Evolutionary conservation across 208 protist species (phyloP).

Genomic region (Borovskyia barvae): DNA sequence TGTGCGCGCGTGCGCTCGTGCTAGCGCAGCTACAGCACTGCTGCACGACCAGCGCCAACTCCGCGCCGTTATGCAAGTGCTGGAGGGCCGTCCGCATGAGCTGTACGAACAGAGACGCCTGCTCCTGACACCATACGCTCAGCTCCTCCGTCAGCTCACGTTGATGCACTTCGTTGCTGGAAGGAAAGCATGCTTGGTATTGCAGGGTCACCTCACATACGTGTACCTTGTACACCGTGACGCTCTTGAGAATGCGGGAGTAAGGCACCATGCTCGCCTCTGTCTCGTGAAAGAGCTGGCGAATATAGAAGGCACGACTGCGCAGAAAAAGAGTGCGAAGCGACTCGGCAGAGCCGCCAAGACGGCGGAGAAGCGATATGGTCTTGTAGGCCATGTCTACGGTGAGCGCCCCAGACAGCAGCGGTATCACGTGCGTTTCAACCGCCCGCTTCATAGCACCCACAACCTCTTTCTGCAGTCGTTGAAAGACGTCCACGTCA

Average conservation of each 20-base stretch:
- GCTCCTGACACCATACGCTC: conserved; percentile 53
- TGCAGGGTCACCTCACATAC: conserved; percentile 73
- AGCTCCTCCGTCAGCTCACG: conserved; percentile 5
- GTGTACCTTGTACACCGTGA: conserved; percentile 78
- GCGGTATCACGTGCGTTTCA: conserved; percentile 49
- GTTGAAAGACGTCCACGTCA: conserved; percentile 30
- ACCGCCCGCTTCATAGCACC: conserved; percentile 39
- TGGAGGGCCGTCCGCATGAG: conserved; percentile 37
- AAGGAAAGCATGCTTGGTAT: conserved; percentile 72
- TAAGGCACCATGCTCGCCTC: conserved; percentile 41
- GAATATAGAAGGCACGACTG: conserved; percentile 43
- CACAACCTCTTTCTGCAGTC: conserved; percentile 24
- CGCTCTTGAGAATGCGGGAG: conserved; percentile 52
- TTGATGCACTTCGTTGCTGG: conserved; percentile 17
- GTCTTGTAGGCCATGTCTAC: conserved; percentile 68
- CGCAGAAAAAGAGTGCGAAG: conserved; percentile 60
- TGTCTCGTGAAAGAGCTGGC: conserved; percentile 41
- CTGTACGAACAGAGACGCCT: conserved; percentile 41
- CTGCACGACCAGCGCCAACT: conserved; percentile 73
- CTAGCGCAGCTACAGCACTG: conserved; percentile 50
- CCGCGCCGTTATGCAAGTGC: conserved; percentile 66
- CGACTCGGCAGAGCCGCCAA: conserved; percentile 30
- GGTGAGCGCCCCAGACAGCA: conserved; percentile 54
- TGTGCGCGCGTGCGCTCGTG: conserved; percentile 40
- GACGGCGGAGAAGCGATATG: conserved; percentile 53